Conservation (phyloP, 169 alveolate genomes). For the Babesia caballi region DNA sequence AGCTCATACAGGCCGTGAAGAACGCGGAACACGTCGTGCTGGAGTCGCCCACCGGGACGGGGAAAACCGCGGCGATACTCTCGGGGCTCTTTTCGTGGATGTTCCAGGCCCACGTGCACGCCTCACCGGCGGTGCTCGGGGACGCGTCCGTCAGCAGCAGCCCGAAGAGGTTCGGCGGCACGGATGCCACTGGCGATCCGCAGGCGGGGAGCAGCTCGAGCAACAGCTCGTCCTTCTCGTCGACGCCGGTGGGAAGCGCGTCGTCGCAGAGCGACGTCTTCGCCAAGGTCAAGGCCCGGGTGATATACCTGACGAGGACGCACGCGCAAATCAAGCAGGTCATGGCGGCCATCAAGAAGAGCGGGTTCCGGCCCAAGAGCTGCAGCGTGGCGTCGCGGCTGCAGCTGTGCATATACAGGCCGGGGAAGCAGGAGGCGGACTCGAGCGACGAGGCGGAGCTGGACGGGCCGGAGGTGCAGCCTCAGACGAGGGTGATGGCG, state of each 20-base stretch:
- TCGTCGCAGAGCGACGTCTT: background rate
- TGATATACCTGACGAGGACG: slow-evolving; percentile 76
- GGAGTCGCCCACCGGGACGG: slow-evolving; percentile 93
- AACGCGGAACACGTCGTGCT: slow-evolving; percentile 83
- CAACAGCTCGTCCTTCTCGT: background rate
- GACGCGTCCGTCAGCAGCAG: background rate
- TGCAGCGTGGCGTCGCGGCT: slow-evolving; percentile 43
- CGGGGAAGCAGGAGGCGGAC: background rate
- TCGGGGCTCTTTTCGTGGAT: slow-evolving; percentile 55
- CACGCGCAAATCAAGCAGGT: slow-evolving; percentile 88
- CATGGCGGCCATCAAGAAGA: slow-evolving; percentile 6
- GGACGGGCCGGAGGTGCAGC: background rate
- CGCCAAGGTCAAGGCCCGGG: background rate
- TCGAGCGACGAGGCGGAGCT: background rate
- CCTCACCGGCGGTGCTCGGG: background rate
- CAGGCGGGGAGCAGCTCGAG: background rate
- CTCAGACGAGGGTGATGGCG: background rate
- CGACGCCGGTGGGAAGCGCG: background rate
- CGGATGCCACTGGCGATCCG: background rate
- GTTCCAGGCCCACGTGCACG: slow-evolving; percentile 20
- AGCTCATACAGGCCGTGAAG: slow-evolving; percentile 28
- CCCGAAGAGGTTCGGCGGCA: background rate
- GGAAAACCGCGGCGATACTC: slow-evolving; percentile 56
- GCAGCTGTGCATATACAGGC: slow-evolving; percentile 20
- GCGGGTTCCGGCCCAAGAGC: slow-evolving; percentile 37